These are phyloP conservation scores for Penicillium sp. DNA, from an alignment of 2,329 filamentous ascomycete species.

Conservation along the genomic window DNA sequence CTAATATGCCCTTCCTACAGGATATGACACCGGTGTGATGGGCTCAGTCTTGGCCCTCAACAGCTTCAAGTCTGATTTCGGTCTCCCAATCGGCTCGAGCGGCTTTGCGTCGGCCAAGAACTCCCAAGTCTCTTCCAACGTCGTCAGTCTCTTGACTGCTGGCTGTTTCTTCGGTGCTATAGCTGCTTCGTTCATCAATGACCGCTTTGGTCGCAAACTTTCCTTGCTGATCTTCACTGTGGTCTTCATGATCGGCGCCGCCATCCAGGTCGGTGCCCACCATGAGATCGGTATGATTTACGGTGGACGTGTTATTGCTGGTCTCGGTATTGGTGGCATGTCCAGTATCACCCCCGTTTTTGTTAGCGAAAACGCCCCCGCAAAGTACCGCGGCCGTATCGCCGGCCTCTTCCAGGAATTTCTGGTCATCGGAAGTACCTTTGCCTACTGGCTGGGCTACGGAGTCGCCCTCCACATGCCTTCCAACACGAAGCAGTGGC, in stretches of 20 bases:
- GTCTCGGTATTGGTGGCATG: conserved; percentile 42
- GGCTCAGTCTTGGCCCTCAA: conserved; percentile 42
- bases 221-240: conserved; percentile 37
- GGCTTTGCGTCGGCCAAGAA: conserved; percentile 38
- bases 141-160: conserved; percentile 41
- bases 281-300: conserved; percentile 38
- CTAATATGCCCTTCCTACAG: conserved; percentile 17
- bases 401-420: conserved; percentile 42
- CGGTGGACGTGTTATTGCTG: conserved; percentile 40
- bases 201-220: conserved; percentile 38
- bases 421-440: conserved; percentile 46
- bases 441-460: conserved; percentile 57
- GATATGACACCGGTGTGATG: conserved; percentile 48
- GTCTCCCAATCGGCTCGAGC: conserved; percentile 33
- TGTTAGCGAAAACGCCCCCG: conserved; percentile 38
- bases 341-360: conserved; percentile 42
- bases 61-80: conserved; percentile 45
- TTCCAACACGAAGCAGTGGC: conserved; percentile 53
- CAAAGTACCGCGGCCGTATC: conserved; percentile 36
- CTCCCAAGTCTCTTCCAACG: conserved; percentile 41
- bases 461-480: conserved; percentile 50
- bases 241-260: conserved; percentile 39
- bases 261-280: conserved; percentile 35
- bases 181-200: conserved; percentile 37
- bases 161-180: conserved; percentile 45